Percentiles rank a stretch among this genome's conserved stretches.
phyloP scores from a whole-genome alignment of 176 grass and related monocot genomes.

The Saccharum officinarum region DNA sequence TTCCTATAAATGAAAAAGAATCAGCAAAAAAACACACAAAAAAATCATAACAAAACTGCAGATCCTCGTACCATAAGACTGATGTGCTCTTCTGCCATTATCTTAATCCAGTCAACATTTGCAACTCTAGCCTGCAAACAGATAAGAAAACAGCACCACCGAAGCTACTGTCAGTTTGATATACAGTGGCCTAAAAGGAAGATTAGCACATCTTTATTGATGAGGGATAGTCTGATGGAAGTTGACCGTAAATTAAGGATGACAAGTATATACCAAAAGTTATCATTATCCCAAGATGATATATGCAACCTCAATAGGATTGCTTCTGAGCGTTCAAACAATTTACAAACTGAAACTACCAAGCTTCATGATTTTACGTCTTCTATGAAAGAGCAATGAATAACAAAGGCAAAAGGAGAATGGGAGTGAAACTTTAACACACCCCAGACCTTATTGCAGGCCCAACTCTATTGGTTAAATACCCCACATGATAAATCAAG shows the following conservation, averaged over 20 bases:
- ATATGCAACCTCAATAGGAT: neutral
- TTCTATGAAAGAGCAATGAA: too few species aligned
- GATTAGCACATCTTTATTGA: neutral
- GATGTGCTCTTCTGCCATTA: slow-evolving; percentile 75
- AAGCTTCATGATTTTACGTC: too few species aligned
- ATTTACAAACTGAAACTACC: too few species aligned
- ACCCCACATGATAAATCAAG: neutral
- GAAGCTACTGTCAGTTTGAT: slow-evolving; percentile 8
- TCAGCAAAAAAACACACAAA: slow-evolving; percentile 11
- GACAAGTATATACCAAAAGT: neutral
- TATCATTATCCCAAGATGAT: slow-evolving; percentile 19
- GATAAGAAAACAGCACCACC: neutral
- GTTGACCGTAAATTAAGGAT: neutral
- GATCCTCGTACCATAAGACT: slow-evolving; percentile 73
- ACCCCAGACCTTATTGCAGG: neutral
- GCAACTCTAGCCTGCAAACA: slow-evolving; percentile 77
- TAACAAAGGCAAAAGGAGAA: neutral
- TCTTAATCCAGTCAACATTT: slow-evolving; percentile 92
- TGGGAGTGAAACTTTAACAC: neutral
- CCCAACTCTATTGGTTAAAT: neutral
- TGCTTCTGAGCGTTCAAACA: too few species aligned
- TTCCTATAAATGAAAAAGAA: slow-evolving; percentile 64
- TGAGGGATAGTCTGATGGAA: neutral
- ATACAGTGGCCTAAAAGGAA: neutral
- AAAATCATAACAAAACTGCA: slow-evolving; percentile 26